Conservation (phyloP, 306 rosid species). For the Vicia sativa region DNA sequence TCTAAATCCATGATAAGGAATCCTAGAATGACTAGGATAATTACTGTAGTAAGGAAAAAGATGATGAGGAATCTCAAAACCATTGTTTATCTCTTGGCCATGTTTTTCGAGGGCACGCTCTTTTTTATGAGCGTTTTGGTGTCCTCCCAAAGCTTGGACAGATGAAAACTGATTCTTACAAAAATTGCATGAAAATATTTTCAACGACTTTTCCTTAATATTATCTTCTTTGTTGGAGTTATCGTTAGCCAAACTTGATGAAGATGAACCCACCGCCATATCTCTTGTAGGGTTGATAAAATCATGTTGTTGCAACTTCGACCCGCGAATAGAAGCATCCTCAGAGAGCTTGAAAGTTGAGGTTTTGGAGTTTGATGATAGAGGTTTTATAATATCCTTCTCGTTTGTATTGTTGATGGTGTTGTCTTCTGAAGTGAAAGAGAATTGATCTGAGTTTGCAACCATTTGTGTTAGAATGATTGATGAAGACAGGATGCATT, state of each 20-base stretch:
- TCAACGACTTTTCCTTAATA: neutral
- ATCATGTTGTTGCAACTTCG: too few species aligned
- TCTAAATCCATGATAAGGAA: slow-evolving; percentile 1
- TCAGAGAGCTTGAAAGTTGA: neutral
- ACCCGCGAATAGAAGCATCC: neutral
- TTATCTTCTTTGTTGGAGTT: slow-evolving; percentile 2
- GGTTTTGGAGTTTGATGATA: neutral
- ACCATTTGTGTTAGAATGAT: neutral
- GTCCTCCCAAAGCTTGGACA: neutral
- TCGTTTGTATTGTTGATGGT: neutral
- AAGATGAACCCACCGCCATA: neutral
- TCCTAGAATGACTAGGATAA: slow-evolving; percentile 28
- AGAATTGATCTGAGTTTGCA: neutral
- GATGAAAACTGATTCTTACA: slow-evolving; percentile 63
- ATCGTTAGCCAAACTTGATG: neutral
- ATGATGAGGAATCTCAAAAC: slow-evolving; percentile 28
- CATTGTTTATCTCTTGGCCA: slow-evolving; percentile 52
- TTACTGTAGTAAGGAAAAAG: slow-evolving; percentile 48
- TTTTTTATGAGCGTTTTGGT: slow-evolving; percentile 71
- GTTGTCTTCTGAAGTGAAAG: neutral
- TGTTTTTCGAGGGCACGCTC: slow-evolving; percentile 70
- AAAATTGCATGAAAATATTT: slow-evolving; percentile 58
- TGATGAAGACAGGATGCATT: neutral
- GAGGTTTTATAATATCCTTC: too few species aligned
- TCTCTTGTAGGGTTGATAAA: too few species aligned